Evolutionary conservation across 345 rosid genomes (phyloP).

Genomic region (Microthlaspi erraticum): DNA sequence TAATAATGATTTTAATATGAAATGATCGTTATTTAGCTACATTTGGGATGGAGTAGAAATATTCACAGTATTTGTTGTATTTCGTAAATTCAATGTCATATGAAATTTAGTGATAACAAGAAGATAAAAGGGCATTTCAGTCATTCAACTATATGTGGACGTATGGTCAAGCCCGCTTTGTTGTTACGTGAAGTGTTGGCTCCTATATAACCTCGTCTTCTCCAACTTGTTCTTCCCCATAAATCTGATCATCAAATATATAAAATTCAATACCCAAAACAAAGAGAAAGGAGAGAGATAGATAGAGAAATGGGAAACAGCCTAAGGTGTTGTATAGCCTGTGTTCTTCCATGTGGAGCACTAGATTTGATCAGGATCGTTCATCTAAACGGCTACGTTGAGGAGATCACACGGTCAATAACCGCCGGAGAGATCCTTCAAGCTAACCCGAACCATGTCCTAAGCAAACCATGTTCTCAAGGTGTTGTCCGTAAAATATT

Average conservation of each 20-base stretch:
- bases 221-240: conserved; percentile 41
- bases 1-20: neutral
- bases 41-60: too few species aligned
- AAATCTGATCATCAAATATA: conserved; percentile 36
- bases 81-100: too few species aligned
- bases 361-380: conserved; percentile 92
- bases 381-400: conserved; percentile 83
- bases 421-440: conserved; percentile 85
- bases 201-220: conserved; percentile 46
- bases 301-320: conserved; percentile 75
- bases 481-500: conserved; percentile 78
- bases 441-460: conserved; percentile 82
- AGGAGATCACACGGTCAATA: conserved; percentile 73
- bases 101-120: neutral
- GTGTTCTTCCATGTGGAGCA: conserved; percentile 95
- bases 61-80: too few species aligned
- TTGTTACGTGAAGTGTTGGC: conserved; percentile 36
- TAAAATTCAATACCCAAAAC: neutral
- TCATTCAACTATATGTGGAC: neutral
- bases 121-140: conserved; percentile 21
- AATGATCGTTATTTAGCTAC: too few species aligned
- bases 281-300: neutral
- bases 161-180: conserved; percentile 39
- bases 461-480: conserved; percentile 87
- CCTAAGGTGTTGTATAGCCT: conserved; percentile 88